A percentile compares a stretch with the other conserved stretches of the same genome.
These are phyloP conservation scores for Olyra latifolia DNA, from an alignment of 176 grass and related monocot genomes.

Conservation along the genomic window DNA sequence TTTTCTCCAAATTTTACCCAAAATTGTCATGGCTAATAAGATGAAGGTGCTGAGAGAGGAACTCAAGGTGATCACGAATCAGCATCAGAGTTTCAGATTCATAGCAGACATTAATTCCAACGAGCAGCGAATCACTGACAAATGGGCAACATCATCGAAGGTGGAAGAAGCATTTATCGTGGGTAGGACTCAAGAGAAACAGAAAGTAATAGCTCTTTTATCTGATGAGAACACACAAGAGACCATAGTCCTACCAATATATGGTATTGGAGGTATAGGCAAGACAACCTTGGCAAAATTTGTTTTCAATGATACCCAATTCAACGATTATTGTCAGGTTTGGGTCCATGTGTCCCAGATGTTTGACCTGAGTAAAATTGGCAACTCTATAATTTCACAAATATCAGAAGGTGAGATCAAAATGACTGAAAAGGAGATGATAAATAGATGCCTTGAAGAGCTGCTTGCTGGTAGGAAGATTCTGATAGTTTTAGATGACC, in stretches of 20 bases:
- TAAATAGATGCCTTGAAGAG: not conserved
- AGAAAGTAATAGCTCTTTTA: not conserved
- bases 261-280: slow-evolving; percentile 39
- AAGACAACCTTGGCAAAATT: slow-evolving; percentile 37
- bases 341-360: slow-evolving; percentile 42
- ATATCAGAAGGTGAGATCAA: not conserved
- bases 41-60: slow-evolving; percentile 20
- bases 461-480: not conserved
- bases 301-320: slow-evolving; percentile 1
- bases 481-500: slow-evolving; percentile 40
- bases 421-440: not conserved
- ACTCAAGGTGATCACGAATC: not conserved
- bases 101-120: accelerated
- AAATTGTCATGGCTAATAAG: not conserved
- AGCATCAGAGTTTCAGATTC: not conserved
- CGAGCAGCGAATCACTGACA: not conserved
- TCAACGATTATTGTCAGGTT: not conserved
- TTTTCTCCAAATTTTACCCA: not conserved
- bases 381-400: not conserved
- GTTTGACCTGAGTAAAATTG: slow-evolving; percentile 24
- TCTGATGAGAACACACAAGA: not conserved
- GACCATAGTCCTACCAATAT: slow-evolving; percentile 5
- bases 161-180: not conserved
- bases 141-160: not conserved
- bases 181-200: not conserved